phyloP scores from a whole-genome alignment of 2,329 filamentous ascomycete genomes.

The Blumeria hordei region DNA sequence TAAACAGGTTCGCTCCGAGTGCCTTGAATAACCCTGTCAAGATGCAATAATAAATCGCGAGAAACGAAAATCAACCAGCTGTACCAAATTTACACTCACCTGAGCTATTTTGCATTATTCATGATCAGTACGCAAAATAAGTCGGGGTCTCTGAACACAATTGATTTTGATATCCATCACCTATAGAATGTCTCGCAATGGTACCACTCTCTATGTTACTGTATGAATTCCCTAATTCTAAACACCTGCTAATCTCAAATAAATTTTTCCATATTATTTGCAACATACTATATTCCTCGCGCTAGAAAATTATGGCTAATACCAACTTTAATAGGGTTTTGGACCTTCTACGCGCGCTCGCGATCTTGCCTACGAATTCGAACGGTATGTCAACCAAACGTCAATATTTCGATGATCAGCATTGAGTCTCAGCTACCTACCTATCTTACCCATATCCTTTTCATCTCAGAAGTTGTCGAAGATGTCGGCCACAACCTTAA shows the following conservation, averaged over 20 bases:
- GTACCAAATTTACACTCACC: too few relatives aligned
- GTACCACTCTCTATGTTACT: conserved; percentile 91
- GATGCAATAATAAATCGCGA: too few relatives aligned
- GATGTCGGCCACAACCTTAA: conserved; percentile 21
- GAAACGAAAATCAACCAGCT: too few relatives aligned
- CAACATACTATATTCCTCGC: not conserved
- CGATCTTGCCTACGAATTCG: conserved; percentile 99
- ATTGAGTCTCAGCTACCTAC: conserved; percentile 12
- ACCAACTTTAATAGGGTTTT: conserved; percentile 35
- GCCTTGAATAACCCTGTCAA: too few relatives aligned
- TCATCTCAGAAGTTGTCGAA: conserved; percentile 17
- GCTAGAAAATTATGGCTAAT: conserved; percentile 1
- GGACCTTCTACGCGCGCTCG: conserved; percentile 95
- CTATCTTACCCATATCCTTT: conserved; percentile 14
- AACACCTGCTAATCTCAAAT: not conserved
- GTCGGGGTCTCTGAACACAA: not conserved
- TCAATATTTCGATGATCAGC: conserved; percentile 22
- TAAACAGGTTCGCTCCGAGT: too few relatives aligned
- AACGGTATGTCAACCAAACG: conserved; percentile 70
- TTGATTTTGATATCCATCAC: not conserved
- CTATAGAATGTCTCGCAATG: conserved; percentile 63
- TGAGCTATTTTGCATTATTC: too few relatives aligned
- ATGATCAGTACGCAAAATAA: too few relatives aligned
- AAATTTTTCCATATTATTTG: not conserved
- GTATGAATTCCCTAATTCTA: conserved; percentile 7